Evolutionary conservation across 345 rosid species (phyloP).

Genomic region (Salix exigua): DNA sequence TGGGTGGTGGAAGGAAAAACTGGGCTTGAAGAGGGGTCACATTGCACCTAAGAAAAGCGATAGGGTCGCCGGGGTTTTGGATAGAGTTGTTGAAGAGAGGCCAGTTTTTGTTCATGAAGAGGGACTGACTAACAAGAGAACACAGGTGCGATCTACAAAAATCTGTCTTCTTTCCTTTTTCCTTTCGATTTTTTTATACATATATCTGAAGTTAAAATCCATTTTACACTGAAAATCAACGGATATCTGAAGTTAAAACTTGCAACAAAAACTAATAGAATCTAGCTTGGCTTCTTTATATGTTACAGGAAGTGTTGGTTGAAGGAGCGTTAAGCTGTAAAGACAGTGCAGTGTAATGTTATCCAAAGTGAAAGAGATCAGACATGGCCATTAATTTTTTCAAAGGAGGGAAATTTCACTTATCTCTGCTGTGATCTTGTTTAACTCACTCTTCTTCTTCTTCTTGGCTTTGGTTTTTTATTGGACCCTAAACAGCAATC

Average conservation of each 20-base stretch:
- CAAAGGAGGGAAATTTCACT: neutral
- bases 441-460: neutral
- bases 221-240: too few relatives aligned
- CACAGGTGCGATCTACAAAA: slow-evolving; percentile 17
- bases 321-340: neutral
- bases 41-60: slow-evolving; percentile 21
- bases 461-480: neutral
- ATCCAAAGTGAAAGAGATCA: neutral
- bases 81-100: slow-evolving; percentile 39
- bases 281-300: neutral
- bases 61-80: slow-evolving; percentile 23
- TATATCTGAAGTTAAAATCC: neutral
- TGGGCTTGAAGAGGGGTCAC: slow-evolving; percentile 37
- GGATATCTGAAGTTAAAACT: neutral
- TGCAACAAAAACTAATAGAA: neutral
- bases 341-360: neutral
- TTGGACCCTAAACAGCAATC: neutral
- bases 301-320: slow-evolving; percentile 13
- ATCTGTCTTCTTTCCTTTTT: neutral
- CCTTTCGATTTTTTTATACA: neutral
- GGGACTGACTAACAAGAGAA: slow-evolving; percentile 15
- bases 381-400: neutral
- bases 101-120: slow-evolving; percentile 16
- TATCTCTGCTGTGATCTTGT: neutral
- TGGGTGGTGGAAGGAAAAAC: slow-evolving; percentile 55